Percentiles rank a stretch among this genome's conserved stretches.
Conservation (phyloP, 164 flowering plant genomes). For the Litsea cubeba region DNA sequence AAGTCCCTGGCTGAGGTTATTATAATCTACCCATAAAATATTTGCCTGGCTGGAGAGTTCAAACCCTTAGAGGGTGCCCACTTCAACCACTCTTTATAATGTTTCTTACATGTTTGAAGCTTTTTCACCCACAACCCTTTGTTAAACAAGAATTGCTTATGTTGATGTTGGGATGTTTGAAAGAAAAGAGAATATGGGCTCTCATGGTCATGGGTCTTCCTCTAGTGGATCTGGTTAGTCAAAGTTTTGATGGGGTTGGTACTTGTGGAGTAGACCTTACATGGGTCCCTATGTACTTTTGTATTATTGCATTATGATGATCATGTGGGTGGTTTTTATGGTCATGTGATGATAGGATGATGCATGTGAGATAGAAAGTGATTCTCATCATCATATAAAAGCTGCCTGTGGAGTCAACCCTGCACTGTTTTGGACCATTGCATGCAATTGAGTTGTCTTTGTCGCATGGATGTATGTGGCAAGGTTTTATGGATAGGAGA, state of each 20-base stretch:
- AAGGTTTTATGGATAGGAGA: too few relatives aligned
- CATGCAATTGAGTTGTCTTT: neutral
- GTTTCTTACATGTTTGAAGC: neutral
- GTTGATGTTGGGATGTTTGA: neutral
- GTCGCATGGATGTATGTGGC: neutral
- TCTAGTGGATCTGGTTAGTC: slow-evolving; percentile 7
- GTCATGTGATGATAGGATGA: neutral
- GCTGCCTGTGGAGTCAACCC: neutral
- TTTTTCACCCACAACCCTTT: slow-evolving; percentile 1
- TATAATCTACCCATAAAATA: too few relatives aligned
- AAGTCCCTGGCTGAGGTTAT: too few relatives aligned
- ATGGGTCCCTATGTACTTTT: neutral
- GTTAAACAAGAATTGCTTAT: neutral
- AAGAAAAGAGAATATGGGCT: slow-evolving; percentile 1
- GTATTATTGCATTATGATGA: too few relatives aligned
- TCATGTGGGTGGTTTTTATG: too few relatives aligned
- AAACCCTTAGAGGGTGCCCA: neutral
- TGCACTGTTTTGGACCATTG: neutral
- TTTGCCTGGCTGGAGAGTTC: neutral
- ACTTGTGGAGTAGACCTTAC: neutral
- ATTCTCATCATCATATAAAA: neutral
- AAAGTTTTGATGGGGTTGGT: slow-evolving; percentile 6
- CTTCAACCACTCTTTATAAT: slow-evolving; percentile 4
- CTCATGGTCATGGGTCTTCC: neutral
- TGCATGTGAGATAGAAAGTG: neutral